A percentile compares a stretch with the other conserved stretches of the same genome.
These are phyloP conservation scores for Calycina herbarum DNA, from an alignment of 2,329 filamentous ascomycete species.

Conservation along the genomic window DNA sequence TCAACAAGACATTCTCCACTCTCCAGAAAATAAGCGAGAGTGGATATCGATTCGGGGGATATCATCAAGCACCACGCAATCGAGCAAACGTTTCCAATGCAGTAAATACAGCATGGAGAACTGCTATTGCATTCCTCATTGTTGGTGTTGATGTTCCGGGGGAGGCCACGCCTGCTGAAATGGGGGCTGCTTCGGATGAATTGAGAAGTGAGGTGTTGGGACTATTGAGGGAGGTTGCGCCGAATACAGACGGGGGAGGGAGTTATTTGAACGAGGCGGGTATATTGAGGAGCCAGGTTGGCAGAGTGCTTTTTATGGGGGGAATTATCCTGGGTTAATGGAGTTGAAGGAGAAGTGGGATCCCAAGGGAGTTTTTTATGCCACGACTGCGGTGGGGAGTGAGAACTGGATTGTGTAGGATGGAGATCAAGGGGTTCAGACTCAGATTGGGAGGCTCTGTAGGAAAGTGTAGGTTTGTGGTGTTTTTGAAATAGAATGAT, in stretches of 20 bases:
- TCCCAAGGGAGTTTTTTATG: conserved; percentile 42
- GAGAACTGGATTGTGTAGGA: conserved; percentile 36
- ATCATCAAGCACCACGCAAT: conserved; percentile 32
- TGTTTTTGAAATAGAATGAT: too few species aligned
- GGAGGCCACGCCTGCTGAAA: conserved; percentile 46
- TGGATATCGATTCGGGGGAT: conserved; percentile 38
- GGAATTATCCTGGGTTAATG: conserved; percentile 41
- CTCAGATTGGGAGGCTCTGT: conserved; percentile 25
- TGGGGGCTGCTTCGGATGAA: conserved; percentile 44
- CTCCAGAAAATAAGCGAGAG: conserved; percentile 38
- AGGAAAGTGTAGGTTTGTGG: neutral
- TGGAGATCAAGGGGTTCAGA: conserved; percentile 22
- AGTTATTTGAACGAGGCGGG: conserved; percentile 53
- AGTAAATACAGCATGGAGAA: conserved; percentile 39
- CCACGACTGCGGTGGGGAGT: conserved; percentile 23
- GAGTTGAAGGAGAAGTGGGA: conserved; percentile 52
- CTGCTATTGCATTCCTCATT: conserved; percentile 24
- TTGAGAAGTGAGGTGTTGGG: conserved; percentile 24
- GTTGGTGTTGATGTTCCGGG: conserved; percentile 14
- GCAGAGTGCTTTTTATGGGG: conserved; percentile 29
- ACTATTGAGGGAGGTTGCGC: conserved; percentile 19
- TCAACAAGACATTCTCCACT: conserved; percentile 32
- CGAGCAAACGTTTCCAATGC: conserved; percentile 31
- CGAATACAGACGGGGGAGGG: conserved; percentile 34
- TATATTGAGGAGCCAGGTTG: conserved; percentile 46